Evolutionary conservation across 2,329 filamentous ascomycete species (phyloP).

Genomic region (Pseudodiploospora longispora): DNA sequence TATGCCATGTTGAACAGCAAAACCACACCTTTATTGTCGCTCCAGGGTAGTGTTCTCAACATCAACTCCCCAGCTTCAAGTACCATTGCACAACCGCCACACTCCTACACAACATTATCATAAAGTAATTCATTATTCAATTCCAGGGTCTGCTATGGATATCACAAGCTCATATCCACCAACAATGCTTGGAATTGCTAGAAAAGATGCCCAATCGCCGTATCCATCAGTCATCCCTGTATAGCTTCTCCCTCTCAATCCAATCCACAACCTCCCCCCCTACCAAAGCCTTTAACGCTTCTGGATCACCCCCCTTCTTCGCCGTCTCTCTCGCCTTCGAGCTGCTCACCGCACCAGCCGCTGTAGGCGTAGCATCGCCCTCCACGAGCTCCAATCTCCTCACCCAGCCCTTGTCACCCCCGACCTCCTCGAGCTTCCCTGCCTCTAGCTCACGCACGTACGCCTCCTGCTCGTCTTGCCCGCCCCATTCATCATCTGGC

Average conservation of each 20-base stretch:
- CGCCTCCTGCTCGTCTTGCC: constrained; percentile 28
- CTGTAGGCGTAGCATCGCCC: constrained; percentile 19
- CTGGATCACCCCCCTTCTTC: constrained; percentile 33
- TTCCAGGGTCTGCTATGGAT: too few relatives aligned
- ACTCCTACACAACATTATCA: too few relatives aligned
- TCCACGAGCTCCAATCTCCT: constrained; percentile 51
- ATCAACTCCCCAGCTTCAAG: too few relatives aligned
- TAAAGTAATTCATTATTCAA: too few relatives aligned
- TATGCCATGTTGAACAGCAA: too few relatives aligned
- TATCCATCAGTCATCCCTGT: constrained; percentile 29
- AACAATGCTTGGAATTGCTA: too few relatives aligned
- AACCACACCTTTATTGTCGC: too few relatives aligned
- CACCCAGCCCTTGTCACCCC: constrained; percentile 52
- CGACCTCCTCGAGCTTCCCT: constrained; percentile 41
- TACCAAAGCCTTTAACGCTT: constrained; percentile 44
- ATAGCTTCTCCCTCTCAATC: constrained; percentile 49
- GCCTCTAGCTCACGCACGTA: constrained; percentile 45
- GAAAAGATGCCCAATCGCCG: background rate
- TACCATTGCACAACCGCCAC: too few relatives aligned
- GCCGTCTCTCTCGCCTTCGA: constrained; percentile 57
- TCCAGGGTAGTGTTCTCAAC: too few relatives aligned
- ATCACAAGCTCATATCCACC: too few relatives aligned
- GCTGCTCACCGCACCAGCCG: constrained; percentile 43
- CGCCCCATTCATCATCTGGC: constrained; percentile 53
- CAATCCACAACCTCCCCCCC: constrained; percentile 48